phyloP scores from a whole-genome alignment of 768 basidiomycete genomes.

The Tulasnella sp. region DNA sequence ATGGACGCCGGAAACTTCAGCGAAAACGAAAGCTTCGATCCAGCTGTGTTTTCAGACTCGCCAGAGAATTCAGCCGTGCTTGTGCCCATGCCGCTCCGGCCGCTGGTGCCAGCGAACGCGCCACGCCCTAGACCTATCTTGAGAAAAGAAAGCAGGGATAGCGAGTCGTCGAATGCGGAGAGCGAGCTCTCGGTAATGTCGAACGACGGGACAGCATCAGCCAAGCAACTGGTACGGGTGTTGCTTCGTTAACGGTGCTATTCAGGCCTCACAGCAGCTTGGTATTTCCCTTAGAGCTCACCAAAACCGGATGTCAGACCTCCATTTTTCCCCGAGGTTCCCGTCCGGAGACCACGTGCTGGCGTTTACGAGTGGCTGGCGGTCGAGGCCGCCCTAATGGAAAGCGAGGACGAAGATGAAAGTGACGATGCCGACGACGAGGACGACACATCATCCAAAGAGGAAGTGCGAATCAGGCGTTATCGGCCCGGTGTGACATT shows the following conservation, averaged over 20 bases:
- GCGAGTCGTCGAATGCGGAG: not conserved
- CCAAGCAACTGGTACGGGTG: not conserved
- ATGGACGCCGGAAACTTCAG: not conserved
- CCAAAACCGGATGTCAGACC: not conserved
- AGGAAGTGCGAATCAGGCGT: not conserved
- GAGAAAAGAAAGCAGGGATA: not conserved
- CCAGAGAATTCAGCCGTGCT: not conserved
- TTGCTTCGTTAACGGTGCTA: not conserved
- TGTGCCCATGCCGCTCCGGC: not conserved
- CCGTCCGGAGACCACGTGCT: not conserved
- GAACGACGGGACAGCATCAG: slow-evolving; percentile 1
- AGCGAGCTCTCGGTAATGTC: not conserved
- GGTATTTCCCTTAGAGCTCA: not conserved
- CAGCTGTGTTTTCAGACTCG: not conserved
- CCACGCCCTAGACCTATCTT: not conserved
- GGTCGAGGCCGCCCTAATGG: not conserved
- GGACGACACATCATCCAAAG: not conserved
- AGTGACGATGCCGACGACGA: not conserved
- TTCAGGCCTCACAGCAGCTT: not conserved
- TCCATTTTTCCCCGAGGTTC: not conserved
- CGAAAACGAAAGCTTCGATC: not conserved
- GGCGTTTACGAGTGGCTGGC: slow-evolving; percentile 4
- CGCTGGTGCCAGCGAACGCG: not conserved
- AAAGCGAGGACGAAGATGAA: not conserved
- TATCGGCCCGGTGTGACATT: not conserved